Evolutionary conservation across 2,329 filamentous ascomycete genomes (phyloP).

Genomic region (Sporothrix protearum): DNA sequence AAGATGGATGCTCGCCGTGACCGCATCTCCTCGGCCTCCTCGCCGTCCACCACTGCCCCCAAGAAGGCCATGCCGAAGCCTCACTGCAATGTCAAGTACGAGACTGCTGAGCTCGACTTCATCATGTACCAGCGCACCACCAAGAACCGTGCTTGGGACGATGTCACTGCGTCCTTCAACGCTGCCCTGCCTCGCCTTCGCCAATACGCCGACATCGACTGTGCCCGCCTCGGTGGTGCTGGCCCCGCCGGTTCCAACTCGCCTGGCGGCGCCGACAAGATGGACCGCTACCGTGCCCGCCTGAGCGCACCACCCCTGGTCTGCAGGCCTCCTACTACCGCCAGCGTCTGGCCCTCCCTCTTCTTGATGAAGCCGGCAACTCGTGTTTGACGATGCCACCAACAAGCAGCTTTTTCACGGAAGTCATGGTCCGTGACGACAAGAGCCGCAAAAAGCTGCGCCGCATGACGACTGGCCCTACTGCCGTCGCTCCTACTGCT

Average conservation of each 20-base stretch:
- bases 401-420: slow-evolving; percentile 29
- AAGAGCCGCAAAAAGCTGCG: slow-evolving; percentile 29
- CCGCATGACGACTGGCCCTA: slow-evolving; percentile 8
- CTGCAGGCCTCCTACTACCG: slow-evolving; percentile 31
- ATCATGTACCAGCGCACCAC: slow-evolving; percentile 32
- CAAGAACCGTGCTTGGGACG: slow-evolving; percentile 30
- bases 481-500: neutral
- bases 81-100: slow-evolving; percentile 32
- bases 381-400: slow-evolving; percentile 28
- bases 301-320: slow-evolving; percentile 29
- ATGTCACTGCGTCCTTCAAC: slow-evolving; percentile 29
- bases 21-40: slow-evolving; percentile 3
- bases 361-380: slow-evolving; percentile 28
- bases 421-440: slow-evolving; percentile 31
- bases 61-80: slow-evolving; percentile 22
- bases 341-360: slow-evolving; percentile 29
- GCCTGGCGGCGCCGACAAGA: slow-evolving; percentile 10
- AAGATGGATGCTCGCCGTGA: slow-evolving; percentile 18
- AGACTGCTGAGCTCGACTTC: slow-evolving; percentile 30
- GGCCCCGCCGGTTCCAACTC: neutral
- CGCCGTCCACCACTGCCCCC: neutral
- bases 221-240: neutral
- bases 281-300: slow-evolving; percentile 27
- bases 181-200: slow-evolving; percentile 28
- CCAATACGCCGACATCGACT: slow-evolving; percentile 28